Evolutionary conservation across 1,139 yeast genomes (phyloP), one percentile per base, ranked within the genome.

Genomic region (Chernovozyma sophiae-reginae): DNA sequence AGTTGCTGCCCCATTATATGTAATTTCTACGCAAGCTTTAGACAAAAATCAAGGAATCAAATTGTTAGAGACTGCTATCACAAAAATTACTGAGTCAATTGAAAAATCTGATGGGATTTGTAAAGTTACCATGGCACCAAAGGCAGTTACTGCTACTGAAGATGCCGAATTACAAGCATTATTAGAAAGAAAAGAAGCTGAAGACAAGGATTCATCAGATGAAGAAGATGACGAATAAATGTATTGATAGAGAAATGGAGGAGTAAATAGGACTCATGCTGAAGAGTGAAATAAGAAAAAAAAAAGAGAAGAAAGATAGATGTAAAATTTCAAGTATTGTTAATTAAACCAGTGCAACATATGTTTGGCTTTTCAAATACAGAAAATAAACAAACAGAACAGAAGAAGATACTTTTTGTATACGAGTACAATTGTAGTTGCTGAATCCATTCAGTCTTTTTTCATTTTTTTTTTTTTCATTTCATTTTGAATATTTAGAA

Each of bases 1-100:
- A 52, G 97, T 92, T 35, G 98, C 99, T 43, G 97, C 98, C 37
- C 99, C 99, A 43, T 74, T 90, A 58, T 92, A 90, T 62, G 97
- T 92, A 43, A 73, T 92, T 49, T 86, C 97, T 22, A 86, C 95
- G 18, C 95, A 86, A 61, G 89, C 96, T 35, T 77, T 92, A 53
- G 97, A 92, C 62, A 92, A 92, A 65, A 81, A 77, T 54, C 81
- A 81, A 56, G 98, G 98, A 58, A 74, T 92, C 50, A 84, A 81
- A 43, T 68, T 79, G 38, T 74, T 94, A 55, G 82, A 81, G 52
- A 65, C 75, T 48, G 96, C 97, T 34, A 87, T 92, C 50, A 84
- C 77, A 49, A 79, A 74, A 51, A 85, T 92, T 47, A 73, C 77
- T 46, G 75, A 75, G 50, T 72, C 80, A 37, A 89, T 94, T 55